phyloP scores from a whole-genome alignment of 345 rosid genomes.

The Chamaenerion angustifolium region DNA sequence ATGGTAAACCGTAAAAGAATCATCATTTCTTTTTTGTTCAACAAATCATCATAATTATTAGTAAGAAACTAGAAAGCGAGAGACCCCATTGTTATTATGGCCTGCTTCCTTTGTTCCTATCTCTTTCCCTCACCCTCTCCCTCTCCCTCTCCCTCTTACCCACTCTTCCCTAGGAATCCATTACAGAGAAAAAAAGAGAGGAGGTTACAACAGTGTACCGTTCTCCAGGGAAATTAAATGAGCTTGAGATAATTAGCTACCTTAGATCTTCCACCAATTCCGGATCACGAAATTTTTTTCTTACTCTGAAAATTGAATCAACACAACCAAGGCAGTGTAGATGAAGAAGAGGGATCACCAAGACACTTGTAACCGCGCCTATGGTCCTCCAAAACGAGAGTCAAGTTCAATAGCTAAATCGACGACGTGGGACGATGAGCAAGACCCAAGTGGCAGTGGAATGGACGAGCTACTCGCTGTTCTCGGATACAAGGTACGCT shows the following conservation, averaged over 20 bases:
- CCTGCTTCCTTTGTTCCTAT: background rate
- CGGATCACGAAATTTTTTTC: too few species aligned
- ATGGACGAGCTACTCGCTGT: constrained; percentile 76
- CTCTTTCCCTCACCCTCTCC: too few species aligned
- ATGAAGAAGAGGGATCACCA: constrained; percentile 47
- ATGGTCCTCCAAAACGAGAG: constrained; percentile 2
- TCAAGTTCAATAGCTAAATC: constrained; percentile 22
- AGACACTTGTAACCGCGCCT: constrained; percentile 16
- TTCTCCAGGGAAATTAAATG: too few species aligned
- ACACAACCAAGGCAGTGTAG: background rate
- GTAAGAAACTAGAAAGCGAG: too few species aligned
- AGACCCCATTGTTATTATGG: too few species aligned
- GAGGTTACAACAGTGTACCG: background rate
- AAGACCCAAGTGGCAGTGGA: constrained; percentile 32
- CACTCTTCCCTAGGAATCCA: background rate
- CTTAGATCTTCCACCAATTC: constrained; percentile 1
- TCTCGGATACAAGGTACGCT: constrained; percentile 65
- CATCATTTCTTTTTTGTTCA: too few species aligned
- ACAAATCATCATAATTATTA: too few species aligned
- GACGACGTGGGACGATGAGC: constrained; percentile 24
- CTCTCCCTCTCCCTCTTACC: background rate
- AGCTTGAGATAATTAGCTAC: background rate
- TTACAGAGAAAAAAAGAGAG: background rate
- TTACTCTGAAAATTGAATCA: constrained; percentile 4
- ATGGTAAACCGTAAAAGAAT: too few species aligned